Base-by-base conservation (phyloP, 192 early-diverging fungal species). In the Entomortierella parvispora region DNA sequence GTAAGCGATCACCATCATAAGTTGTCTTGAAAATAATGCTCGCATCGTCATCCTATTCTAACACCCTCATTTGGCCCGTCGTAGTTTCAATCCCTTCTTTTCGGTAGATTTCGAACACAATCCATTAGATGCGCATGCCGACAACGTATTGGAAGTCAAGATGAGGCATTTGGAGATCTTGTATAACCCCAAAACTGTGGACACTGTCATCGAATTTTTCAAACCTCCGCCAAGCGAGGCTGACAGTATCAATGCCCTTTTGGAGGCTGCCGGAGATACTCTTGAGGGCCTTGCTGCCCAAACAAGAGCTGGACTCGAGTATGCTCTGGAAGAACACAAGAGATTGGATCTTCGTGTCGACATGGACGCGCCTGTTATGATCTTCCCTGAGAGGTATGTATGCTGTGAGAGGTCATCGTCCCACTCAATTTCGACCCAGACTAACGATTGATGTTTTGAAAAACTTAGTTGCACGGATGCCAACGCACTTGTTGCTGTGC, bases 331-430 rank as follows among this genome's bases (percentile, higher is more conserved):
- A 44, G 88, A 93, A 67, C 95, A 98, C 81, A 96, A 92, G 53
- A 95, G 95, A 2, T 67, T 96, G 2, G 95, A 97, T 81, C 80
- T 98, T 11, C 89, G 92, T 46, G 88, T 99, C n/a, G 97, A 99
- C 62, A 90, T 97, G 80, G 94, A 97, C 68, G 98, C 98, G 4
- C 98, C 98, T 2, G 93, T 98, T 47, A 90, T 99, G 83, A 85
- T 97, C 18, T 85, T 99, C 25, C 96, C 96, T 1, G 88, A 92
- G 65, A 83, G 87, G 71, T 86, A 82, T 31, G 76, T 5, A 9
- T 40, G 12, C 5, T 9, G 37, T 12, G 37, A 40, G 5, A 12
- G 37, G 5, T 40, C 37, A 40, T 9, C 7, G 5, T 5, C 12
- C 37, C 37, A 40, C 37, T 40, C 7, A 40, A 12, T 40, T 40